Conservation (phyloP, 2,329 filamentous ascomycete species). For the Aschersonia sp. region DNA sequence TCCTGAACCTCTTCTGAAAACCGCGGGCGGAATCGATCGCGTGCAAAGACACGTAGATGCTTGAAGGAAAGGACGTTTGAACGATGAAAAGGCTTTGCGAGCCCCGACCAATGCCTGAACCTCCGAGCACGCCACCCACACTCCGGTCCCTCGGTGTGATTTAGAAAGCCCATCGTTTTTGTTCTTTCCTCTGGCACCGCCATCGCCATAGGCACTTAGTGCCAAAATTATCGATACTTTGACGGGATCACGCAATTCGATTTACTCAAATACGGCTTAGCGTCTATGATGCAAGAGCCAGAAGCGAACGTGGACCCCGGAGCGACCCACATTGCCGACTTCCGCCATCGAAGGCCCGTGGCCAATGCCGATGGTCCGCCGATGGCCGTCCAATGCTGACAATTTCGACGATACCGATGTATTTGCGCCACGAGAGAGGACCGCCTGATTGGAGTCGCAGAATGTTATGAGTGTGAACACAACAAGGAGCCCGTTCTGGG, state of each 20-base stretch:
- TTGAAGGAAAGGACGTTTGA: not conserved
- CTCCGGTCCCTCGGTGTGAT: not conserved
- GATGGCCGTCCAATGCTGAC: constrained; percentile 1
- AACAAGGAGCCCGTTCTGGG: no score
- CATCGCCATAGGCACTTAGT: constrained; percentile 1
- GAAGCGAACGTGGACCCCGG: constrained; percentile 5
- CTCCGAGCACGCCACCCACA: not conserved
- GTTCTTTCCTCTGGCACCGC: constrained; percentile 4
- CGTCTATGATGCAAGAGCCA: constrained; percentile 12
- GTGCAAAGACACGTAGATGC: no score
- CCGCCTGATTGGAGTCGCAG: no score
- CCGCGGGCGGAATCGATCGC: no score
- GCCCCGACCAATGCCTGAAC: not conserved
- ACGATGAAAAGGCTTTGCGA: not conserved
- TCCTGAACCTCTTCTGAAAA: no score
- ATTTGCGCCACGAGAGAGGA: no score
- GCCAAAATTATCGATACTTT: constrained; percentile 20
- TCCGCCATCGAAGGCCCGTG: constrained; percentile 2
- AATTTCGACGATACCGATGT: no score
- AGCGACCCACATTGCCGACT: constrained; percentile 5
- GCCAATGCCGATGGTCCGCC: constrained; percentile 3
- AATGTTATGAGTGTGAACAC: no score
- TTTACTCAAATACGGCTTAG: constrained; percentile 17
- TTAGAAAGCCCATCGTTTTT: constrained; percentile 2
- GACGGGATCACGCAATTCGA: constrained; percentile 25